phyloP scores from a whole-genome alignment of 2,329 filamentous ascomycete genomes.

The Epichloe hybrida region DNA sequence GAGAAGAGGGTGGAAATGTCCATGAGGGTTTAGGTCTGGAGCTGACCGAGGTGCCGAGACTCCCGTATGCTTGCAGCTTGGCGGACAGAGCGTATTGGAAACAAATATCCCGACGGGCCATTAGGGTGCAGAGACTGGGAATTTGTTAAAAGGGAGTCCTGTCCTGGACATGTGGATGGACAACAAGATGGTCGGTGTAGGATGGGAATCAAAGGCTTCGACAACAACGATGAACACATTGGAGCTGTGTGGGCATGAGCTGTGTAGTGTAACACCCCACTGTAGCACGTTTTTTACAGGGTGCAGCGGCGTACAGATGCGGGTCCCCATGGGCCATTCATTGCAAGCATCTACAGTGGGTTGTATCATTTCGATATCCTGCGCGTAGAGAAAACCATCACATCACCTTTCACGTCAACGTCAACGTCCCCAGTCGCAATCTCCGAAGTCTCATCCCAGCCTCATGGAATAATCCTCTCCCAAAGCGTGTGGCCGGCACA shows the following conservation, averaged over 20 bases:
- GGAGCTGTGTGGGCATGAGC: not conserved
- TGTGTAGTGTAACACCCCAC: not conserved
- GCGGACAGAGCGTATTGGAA: not conserved
- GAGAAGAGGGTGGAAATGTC: slow-evolving; percentile 3
- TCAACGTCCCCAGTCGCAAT: too few species aligned
- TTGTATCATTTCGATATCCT: too few species aligned
- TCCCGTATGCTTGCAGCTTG: not conserved
- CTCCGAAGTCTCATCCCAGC: not conserved
- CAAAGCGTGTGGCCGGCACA: not conserved
- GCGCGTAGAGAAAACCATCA: too few species aligned
- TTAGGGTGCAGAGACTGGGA: not conserved
- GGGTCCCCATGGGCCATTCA: too few species aligned
- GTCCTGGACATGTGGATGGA: too few species aligned
- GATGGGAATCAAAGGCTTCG: too few species aligned
- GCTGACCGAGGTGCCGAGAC: not conserved
- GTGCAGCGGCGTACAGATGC: too few species aligned
- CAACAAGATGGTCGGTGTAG: too few species aligned
- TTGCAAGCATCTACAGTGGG: too few species aligned
- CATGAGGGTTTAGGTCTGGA: slow-evolving; percentile 1
- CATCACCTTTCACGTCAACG: too few species aligned
- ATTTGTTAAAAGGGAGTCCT: too few species aligned
- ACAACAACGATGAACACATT: not conserved
- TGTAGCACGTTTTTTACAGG: not conserved
- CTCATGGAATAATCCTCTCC: not conserved
- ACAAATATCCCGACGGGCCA: not conserved